Evolutionary conservation across 768 basidiomycete genomes (phyloP), one percentile per base, ranked within the genome.

Genomic region (Rhodotorula diobovata): DNA sequence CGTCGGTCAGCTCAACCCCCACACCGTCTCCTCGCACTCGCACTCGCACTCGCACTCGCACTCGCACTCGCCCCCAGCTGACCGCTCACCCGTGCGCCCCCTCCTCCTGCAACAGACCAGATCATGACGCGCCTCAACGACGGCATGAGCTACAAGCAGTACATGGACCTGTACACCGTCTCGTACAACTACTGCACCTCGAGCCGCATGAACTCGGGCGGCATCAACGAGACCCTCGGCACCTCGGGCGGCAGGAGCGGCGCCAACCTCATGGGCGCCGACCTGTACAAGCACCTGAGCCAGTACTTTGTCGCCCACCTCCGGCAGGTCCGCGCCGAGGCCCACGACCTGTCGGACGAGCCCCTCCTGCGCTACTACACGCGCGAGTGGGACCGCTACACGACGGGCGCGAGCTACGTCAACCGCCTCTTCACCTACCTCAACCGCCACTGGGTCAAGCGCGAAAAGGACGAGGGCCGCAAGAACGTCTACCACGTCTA

Each of bases 381-480:
- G 3, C 80, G 81, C 69, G 93, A 97, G 81, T 98, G 96, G 96
- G 89, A 91, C 77, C 85, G 93, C 55, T 98, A 97, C 82, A 99
- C 96, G 0, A 95, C 89, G 5, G 95, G 95, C 58, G 94, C 95
- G 2, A 93, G 91, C 79, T 98, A 96, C 80, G 92, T 97, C 81
- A 95, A 98, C 80, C 89, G 95, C 66, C 82, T 99, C 46, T 98
- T 98, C 83, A 94, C 92, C 5, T 98, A 98, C 82, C 85, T 99
- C 67, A 98, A 99, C 81, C 91, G 95, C 62, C 93, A 98, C 81
- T 99, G 96, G 96, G 95, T 99, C 55, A 95, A 94, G 83, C 86
- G 95, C 63, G 96, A 99, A 80, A 87, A 94, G 78, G 95, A 98
- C 77, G 95, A 98, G 80, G 96, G 96, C 25, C 85, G 94, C 77